Percentiles rank a stretch among this genome's conserved stretches.
phyloP scores from a whole-genome alignment of 2,329 filamentous ascomycete genomes.

The Phaeophleospora eucalypticola region DNA sequence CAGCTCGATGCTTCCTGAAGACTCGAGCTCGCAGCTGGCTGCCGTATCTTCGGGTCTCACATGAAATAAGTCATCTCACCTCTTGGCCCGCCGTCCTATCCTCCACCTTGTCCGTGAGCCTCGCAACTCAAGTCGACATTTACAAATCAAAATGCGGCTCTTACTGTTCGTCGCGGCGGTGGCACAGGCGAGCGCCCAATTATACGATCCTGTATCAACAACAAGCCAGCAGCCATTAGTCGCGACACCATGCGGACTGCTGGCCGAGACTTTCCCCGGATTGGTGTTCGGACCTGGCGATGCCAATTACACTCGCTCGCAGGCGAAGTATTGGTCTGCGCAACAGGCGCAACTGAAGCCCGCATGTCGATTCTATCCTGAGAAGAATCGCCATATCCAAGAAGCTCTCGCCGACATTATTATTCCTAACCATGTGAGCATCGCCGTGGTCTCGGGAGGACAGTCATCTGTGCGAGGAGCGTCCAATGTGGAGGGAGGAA shows the following conservation, averaged over 20 bases:
- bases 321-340: constrained; percentile 10
- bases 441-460: constrained; percentile 27
- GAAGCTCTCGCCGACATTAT: constrained; percentile 19
- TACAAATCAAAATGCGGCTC: neutral
- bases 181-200: neutral
- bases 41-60: neutral
- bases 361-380: constrained; percentile 18
- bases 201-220: neutral
- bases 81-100: neutral
- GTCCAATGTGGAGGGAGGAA: constrained; percentile 24
- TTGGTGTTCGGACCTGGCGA: constrained; percentile 8
- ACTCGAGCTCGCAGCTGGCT: no score
- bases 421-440: constrained; percentile 16
- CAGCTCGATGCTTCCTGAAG: no score
- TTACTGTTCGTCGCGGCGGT: neutral
- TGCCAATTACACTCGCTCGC: constrained; percentile 8
- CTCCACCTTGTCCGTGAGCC: neutral
- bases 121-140: neutral
- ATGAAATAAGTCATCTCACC: neutral
- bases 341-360: constrained; percentile 11
- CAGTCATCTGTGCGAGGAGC: constrained; percentile 23
- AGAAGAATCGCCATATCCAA: constrained; percentile 13
- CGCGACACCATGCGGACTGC: constrained; percentile 8
- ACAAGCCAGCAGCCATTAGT: neutral
- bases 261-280: constrained; percentile 10